Evolutionary conservation across 345 rosid genomes (phyloP), one percentile per base, ranked within the genome.

Genomic region (Corchorus olitorius): DNA sequence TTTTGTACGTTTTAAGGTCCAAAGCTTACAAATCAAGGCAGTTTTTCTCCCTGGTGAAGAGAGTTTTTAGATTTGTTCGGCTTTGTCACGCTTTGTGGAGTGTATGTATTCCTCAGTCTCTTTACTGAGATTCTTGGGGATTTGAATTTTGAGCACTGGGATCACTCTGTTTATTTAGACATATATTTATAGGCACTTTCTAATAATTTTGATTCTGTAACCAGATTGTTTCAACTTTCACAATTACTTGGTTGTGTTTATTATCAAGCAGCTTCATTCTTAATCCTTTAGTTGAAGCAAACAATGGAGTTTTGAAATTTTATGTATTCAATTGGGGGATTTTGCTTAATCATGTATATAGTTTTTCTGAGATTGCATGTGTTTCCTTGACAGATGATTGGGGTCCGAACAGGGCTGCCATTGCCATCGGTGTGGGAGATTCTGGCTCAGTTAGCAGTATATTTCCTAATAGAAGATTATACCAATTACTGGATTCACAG

Each of bases 401-500:
- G 89, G 58, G 81, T 93, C 53, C 86, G 91, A 77, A 81, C 84
- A 19, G 90, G 94, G 13, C 76, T 95, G 81, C 96, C 98, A 33
- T 76, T 95, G 81, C 99, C 99, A 59, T 84, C 98, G 1, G 81
- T 83, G 2, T 70, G 89, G 92, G 99, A 93, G 84, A 81, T 96
- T 12, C 2, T 84, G 41, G 54, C 90, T 13, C 99, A 96, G 77
- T 73, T 93, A 77, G 0, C 83, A 39, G 97, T 96, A 2, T 96
- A 96, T 77, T 92, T 96, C 65, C 8, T 93, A 77, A 75, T 96
- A 76, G 98, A 93, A 81, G 98, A 96, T 72, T 96, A 88, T 56
- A 91, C 93, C 16, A 92, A 91, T 69, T 96, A 96, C 79, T 96
- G 98, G 98, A 78, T 92, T 35, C 99, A 93, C 73, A 89, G 97